Percentiles rank a stretch among this genome's conserved stretches.
Conservation (phyloP, 2,329 filamentous ascomycete genomes). For the Zasmidium angulare region DNA sequence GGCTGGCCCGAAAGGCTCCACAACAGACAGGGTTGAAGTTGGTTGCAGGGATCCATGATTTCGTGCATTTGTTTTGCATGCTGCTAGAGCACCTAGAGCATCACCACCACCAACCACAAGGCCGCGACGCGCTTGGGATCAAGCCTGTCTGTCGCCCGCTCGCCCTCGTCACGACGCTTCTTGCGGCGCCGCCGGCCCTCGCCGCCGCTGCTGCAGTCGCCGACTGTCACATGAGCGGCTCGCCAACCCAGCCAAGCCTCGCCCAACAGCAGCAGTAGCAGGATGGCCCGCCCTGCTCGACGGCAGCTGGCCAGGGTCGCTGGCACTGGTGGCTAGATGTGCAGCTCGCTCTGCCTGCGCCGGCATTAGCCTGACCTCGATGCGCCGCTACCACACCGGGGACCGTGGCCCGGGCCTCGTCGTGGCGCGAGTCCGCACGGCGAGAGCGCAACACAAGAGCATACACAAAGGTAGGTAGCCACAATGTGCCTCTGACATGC, state of each 20-base stretch:
- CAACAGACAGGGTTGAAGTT: neutral
- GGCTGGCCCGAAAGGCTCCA: neutral
- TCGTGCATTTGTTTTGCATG: no score
- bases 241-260: conserved; percentile 1
- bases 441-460: conserved; percentile 14
- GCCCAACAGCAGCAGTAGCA: neutral
- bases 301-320: neutral
- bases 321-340: neutral
- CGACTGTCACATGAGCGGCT: neutral
- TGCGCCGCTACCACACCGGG: conserved; percentile 4
- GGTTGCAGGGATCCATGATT: neutral
- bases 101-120: no score
- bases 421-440: conserved; percentile 17
- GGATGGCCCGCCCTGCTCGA: neutral
- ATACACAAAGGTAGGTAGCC: conserved; percentile 1
- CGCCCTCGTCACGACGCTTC: neutral
- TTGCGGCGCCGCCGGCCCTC: neutral
- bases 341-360: no score
- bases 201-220: neutral
- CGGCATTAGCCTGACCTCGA: conserved; percentile 8
- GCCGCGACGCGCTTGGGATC: no score
- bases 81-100: no score
- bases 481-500: conserved; percentile 12
- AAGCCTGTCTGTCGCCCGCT: neutral
- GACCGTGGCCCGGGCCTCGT: conserved; percentile 6